A percentile compares a stretch with the other conserved stretches of the same genome.
phyloP scores from a whole-genome alignment of 1,139 yeast genomes.

The Hyphopichia pseudoburtonii region DNA sequence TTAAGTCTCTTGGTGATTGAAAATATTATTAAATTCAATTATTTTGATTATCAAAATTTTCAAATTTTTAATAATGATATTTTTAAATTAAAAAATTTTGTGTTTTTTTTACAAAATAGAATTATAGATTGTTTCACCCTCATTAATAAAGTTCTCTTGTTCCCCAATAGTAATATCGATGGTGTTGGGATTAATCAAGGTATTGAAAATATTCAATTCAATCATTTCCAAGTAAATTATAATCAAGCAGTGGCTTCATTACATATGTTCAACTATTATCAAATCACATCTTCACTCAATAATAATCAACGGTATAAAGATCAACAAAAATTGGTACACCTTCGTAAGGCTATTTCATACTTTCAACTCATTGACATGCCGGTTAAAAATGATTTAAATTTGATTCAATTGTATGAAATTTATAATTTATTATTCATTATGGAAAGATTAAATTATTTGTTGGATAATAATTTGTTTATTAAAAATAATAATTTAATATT shows the following conservation, averaged over 20 bases:
- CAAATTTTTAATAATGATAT: slow-evolving; percentile 11
- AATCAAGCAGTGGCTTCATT: slow-evolving; percentile 32
- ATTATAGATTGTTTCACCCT: slow-evolving; percentile 28
- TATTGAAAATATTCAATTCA: slow-evolving; percentile 2
- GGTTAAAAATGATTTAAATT: slow-evolving; percentile 17
- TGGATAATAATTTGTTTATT: slow-evolving; percentile 22
- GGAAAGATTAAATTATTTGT: slow-evolving; percentile 35
- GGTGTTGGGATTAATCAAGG: slow-evolving; percentile 9
- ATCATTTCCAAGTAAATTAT: slow-evolving; percentile 29
- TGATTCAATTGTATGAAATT: slow-evolving; percentile 33
- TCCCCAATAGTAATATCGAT: slow-evolving; percentile 18
- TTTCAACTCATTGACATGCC: slow-evolving; percentile 34
- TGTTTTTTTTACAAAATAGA: slow-evolving; percentile 28
- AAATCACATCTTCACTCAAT: slow-evolving; percentile 21
- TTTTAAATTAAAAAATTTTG: slow-evolving; percentile 22
- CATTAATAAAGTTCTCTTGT: slow-evolving; percentile 29
- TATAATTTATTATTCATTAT: slow-evolving; percentile 33
- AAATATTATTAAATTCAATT: slow-evolving; percentile 29
- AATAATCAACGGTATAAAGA: slow-evolving; percentile 32
- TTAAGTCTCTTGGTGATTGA: slow-evolving; percentile 32
- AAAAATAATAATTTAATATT: slow-evolving; percentile 18
- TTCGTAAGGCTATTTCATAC: slow-evolving; percentile 37
- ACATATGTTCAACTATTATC: slow-evolving; percentile 38
- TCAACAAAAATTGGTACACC: slow-evolving; percentile 34
- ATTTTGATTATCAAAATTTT: slow-evolving; percentile 16